Percentiles rank a stretch among this genome's conserved stretches.
Evolutionary conservation across 2,329 filamentous ascomycete species (phyloP).

Genomic region (Ophiostoma fasciatum): DNA sequence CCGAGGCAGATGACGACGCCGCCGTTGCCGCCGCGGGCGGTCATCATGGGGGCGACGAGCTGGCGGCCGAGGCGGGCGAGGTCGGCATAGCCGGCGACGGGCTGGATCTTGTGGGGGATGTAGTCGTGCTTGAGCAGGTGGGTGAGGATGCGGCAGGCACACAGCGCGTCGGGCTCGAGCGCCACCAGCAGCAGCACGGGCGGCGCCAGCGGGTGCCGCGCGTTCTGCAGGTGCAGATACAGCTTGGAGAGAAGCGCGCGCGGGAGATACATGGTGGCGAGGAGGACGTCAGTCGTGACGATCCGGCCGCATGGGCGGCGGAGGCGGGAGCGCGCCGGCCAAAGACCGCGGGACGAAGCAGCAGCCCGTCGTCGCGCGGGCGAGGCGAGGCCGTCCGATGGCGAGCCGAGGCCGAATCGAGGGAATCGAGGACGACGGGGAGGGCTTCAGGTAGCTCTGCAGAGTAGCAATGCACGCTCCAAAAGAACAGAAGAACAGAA

Average conservation of each 20-base stretch:
- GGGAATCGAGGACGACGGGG: too few relatives aligned
- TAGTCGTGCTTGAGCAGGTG: slow-evolving; percentile 93
- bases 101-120: slow-evolving; percentile 93
- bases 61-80: slow-evolving; percentile 66
- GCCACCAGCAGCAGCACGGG: slow-evolving; percentile 85
- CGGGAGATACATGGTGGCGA: slow-evolving; percentile 71
- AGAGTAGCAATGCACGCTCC: background rate
- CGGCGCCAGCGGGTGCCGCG: slow-evolving; percentile 77
- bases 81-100: slow-evolving; percentile 83
- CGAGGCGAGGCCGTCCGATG: too few relatives aligned
- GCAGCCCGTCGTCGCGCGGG: too few relatives aligned
- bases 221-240: slow-evolving; percentile 75
- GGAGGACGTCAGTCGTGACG: too few relatives aligned
- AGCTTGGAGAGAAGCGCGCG: slow-evolving; percentile 78
- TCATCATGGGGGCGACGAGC: slow-evolving; percentile 74
- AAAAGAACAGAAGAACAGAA: too few relatives aligned
- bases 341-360: too few relatives aligned
- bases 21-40: slow-evolving; percentile 66
- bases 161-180: slow-evolving; percentile 88
- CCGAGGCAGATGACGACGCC: slow-evolving; percentile 87
- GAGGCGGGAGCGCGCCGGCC: too few relatives aligned
- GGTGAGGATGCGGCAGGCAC: slow-evolving; percentile 87
- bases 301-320: too few relatives aligned
- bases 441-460: too few relatives aligned
- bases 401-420: too few relatives aligned